Evolutionary conservation across 192 early-diverging fungal genomes (phyloP), one percentile per base, ranked within the genome.

Genomic region (Backusella tarrabulga): DNA sequence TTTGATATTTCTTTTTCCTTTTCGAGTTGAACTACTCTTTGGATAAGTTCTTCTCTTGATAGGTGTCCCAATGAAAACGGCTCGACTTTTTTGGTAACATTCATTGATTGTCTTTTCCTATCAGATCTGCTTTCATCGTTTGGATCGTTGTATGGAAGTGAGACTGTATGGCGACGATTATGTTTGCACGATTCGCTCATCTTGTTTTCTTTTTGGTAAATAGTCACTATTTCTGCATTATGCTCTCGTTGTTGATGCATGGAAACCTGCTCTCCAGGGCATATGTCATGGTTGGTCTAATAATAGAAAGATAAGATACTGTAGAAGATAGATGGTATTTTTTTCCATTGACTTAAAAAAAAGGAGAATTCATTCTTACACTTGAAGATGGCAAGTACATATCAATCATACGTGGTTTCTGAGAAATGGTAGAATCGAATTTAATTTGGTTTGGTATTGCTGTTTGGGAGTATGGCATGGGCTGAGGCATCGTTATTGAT

Each of bases 1-100:
- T 44, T 72, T 23, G 71, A 50, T 11, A 42, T 15, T 32, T 72
- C 46, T 40, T 71, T 79, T 26, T 79, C 78, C 11, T 74, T 69
- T 41, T 79, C 78, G 34, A 79, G 73, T 46, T 71, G 41, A 35
- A 79, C 78, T 35, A 79, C 44, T 38, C 78, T 46, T 36, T 68
- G 19, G 26, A 79, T 79, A 29, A 79, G 73, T 17, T 79, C 52
- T 56, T 74, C 68, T 66, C 73, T 34, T 35, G 78, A 71, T 41
- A 79, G 44, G 50, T 79, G 67, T 9, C 73, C 40, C 32, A 74
- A 69, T 11, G 3, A 68, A 68, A 34, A 67, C 12, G 34, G 23
- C 14, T 68, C 17, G 6, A n/a, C n/a, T 35, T 36, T 15, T 19
- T 36, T 68, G 17, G 15, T 19, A 35, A 3, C n/a, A 26, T 70